Percentiles rank a stretch among this genome's conserved stretches.
Conservation (phyloP, 2,329 filamentous ascomycete genomes). For the Calonectria multiphialidica region DNA sequence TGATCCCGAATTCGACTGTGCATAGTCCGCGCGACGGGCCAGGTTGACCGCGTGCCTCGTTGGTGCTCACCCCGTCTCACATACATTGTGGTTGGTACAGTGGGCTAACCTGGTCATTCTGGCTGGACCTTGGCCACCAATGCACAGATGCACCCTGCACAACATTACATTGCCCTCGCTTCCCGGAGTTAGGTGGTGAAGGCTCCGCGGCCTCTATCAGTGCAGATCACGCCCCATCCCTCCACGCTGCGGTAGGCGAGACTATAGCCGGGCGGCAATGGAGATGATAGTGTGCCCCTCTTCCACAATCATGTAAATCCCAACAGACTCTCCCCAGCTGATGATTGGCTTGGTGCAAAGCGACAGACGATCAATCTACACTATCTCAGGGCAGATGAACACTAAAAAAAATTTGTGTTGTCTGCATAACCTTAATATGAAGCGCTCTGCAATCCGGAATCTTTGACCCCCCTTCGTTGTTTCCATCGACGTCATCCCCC, state of each 20-base stretch:
- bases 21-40: slow-evolving; percentile 12
- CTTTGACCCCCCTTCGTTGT: neutral
- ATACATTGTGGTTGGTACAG: neutral
- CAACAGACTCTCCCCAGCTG: neutral
- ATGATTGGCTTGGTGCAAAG: neutral
- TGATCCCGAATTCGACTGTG: slow-evolving; percentile 27
- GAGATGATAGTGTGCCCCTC: neutral
- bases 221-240: neutral
- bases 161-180: slow-evolving; percentile 2
- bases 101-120: neutral
- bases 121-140: neutral
- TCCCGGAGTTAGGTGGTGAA: slow-evolving; percentile 7
- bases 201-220: neutral
- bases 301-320: neutral
- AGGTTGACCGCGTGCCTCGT: neutral
- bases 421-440: slow-evolving; percentile 37
- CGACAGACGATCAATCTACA: neutral
- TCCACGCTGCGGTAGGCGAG: neutral
- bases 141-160: slow-evolving; percentile 6
- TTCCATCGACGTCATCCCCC: slow-evolving; percentile 27
- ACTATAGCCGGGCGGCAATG: neutral
- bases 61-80: neutral
- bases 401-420: slow-evolving; percentile 13
- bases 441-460: slow-evolving; percentile 8
- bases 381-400: slow-evolving; percentile 3